Evolutionary conservation across 176 grass and related monocot genomes (phyloP).

Genomic region (Oryza meyeriana): DNA sequence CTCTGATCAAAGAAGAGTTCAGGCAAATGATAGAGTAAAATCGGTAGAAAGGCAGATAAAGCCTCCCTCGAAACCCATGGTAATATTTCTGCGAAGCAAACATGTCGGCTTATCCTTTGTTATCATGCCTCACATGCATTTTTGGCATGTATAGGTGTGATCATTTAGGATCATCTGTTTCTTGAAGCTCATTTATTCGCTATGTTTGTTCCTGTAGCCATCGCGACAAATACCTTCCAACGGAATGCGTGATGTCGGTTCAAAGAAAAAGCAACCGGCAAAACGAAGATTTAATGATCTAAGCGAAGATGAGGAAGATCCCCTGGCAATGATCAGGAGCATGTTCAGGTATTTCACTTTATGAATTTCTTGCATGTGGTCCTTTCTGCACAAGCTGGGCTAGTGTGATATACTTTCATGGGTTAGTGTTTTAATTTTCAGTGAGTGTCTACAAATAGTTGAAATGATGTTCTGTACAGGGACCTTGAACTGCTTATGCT

Average conservation of each 20-base stretch:
- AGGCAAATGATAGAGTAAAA: slow-evolving; percentile 46
- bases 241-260: slow-evolving; percentile 43
- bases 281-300: slow-evolving; percentile 64
- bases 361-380: slow-evolving; percentile 13
- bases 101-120: not conserved
- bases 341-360: slow-evolving; percentile 59
- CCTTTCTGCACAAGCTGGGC: not conserved
- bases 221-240: slow-evolving; percentile 43
- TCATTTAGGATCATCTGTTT: not conserved
- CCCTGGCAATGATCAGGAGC: slow-evolving; percentile 69
- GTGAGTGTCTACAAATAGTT: not conserved
- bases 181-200: not conserved
- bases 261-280: slow-evolving; percentile 44
- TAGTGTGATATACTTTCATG: not conserved
- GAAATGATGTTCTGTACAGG: not conserved
- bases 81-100: slow-evolving; percentile 19
- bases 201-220: slow-evolving; percentile 33
- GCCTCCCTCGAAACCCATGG: slow-evolving; percentile 52
- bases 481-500: not conserved
- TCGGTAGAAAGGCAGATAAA: slow-evolving; percentile 39
- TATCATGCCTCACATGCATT: not conserved
- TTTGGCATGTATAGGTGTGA: not conserved
- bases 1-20: slow-evolving; percentile 49
- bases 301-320: slow-evolving; percentile 55
- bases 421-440: not conserved